Base-by-base conservation (phyloP, 495 filamentous ascomycete species). In the Penicillium waksmanii region DNA sequence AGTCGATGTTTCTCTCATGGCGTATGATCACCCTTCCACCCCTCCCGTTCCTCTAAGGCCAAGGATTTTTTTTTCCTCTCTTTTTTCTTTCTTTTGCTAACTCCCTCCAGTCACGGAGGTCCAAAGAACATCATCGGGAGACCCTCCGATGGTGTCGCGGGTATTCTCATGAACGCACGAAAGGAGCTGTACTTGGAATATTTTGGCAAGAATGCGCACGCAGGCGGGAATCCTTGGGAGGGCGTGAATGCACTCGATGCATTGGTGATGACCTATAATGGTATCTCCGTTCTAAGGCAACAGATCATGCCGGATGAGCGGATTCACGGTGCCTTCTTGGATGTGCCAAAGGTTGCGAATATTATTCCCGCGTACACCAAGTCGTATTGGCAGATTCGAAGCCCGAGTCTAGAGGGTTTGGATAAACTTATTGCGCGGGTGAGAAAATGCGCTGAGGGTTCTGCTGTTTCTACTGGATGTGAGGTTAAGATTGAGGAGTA, bases 351-450 rank as follows among this genome's bases (percentile, higher is more conserved):
- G 13, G 73, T 76, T 3, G 72, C 83, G 3, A 85, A 87, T 60
- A 70, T 86, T 53, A 83, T 86, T 53, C 85, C 84, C 36, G 80
- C 73, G 3, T 79, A 80, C 56, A 71, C 82, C 2, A 75, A 72
- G 18, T 75, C 72, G 1, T 66, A 73, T 8, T 81, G 73, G 51
- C 69, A 78, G 9, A 57, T 78, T 8, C 69, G 79, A 18, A 67
- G 78, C 10, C 60, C 69, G 12, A 80, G 66, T 17, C 56, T 71
- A 25, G 54, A 36, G 0, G 66, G 76, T 18, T 43, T 80, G 2
- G 66, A 73, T 19, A 73, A 64, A 19, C 66, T 87, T 13, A 67
- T 66, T 13, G 61, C 66, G 35, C 80, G 80, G 33, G 80, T 86
- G 9, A 51, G 65, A 10, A 74, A 67, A 0, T 88, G 85, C 57